Percentiles rank a stretch among this genome's conserved stretches.
Conservation (phyloP, 106 monocot species). For the Triglochin maritima region DNA sequence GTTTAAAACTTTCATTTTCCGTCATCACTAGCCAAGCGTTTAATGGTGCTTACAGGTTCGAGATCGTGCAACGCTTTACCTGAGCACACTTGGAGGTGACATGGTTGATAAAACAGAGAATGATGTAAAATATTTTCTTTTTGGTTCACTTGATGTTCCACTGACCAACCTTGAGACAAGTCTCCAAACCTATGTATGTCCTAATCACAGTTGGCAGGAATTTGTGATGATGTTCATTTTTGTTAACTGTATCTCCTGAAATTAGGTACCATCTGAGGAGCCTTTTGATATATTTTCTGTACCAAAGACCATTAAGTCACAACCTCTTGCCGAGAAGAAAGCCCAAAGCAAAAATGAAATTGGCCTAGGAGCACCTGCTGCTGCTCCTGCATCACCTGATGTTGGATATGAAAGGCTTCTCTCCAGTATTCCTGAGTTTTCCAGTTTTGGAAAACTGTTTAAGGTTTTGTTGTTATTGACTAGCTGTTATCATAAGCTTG, state of each 20-base stretch:
- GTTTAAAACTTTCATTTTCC: not conserved
- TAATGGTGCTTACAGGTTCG: constrained; percentile 46
- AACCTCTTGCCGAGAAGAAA: constrained; percentile 91
- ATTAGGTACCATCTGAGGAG: constrained; percentile 66
- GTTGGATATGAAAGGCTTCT: constrained; percentile 89
- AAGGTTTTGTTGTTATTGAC: constrained; percentile 35
- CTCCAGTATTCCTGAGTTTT: constrained; percentile 79
- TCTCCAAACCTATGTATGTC: constrained; percentile 72
- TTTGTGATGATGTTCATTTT: too few relatives aligned
- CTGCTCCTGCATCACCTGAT: constrained; percentile 42
- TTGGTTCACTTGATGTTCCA: constrained; percentile 80
- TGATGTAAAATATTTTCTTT: constrained; percentile 88
- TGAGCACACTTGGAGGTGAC: constrained; percentile 54
- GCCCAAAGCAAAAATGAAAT: constrained; percentile 59
- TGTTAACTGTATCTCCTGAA: not conserved
- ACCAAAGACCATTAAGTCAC: constrained; percentile 66
- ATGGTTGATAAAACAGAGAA: constrained; percentile 40
- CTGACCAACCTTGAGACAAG: constrained; percentile 77
- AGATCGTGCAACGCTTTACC: constrained; percentile 92
- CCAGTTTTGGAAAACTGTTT: constrained; percentile 75
- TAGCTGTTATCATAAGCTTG: not conserved
- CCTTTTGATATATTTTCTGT: constrained; percentile 82
- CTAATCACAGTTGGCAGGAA: not conserved
- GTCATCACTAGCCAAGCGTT: not conserved
- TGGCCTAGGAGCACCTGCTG: constrained; percentile 44